Evolutionary conservation across 2,329 filamentous ascomycete species (phyloP).

Genomic region (Ceratocystiopsis minuta): DNA sequence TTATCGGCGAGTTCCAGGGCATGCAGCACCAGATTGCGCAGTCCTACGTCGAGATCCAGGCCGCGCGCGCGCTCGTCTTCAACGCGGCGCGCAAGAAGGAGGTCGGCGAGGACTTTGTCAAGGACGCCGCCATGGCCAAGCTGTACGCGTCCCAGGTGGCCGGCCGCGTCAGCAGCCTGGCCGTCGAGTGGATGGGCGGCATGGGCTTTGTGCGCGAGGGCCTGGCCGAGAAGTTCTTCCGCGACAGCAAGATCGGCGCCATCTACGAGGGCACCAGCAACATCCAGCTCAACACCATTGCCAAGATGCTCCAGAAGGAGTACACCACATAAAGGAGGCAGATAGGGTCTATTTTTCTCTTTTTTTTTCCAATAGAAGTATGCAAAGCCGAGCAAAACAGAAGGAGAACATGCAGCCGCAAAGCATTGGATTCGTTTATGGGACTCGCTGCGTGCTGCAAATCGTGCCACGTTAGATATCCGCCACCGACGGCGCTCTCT

Average conservation of each 20-base stretch:
- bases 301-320: conserved; percentile 43
- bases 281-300: conserved; percentile 51
- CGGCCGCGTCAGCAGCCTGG: conserved; percentile 63
- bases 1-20: conserved; percentile 92
- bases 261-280: conserved; percentile 90
- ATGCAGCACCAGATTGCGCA: conserved; percentile 99
- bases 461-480: too few relatives aligned
- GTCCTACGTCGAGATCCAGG: conserved; percentile 81
- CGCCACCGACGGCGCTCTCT: too few relatives aligned
- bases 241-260: conserved; percentile 95
- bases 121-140: conserved; percentile 96
- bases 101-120: conserved; percentile 84
- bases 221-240: conserved; percentile 91
- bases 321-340: conserved; percentile 23
- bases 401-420: not conserved
- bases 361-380: not conserved
- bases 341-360: not conserved
- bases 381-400: not conserved
- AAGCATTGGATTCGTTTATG: too few relatives aligned
- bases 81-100: conserved; percentile 98
- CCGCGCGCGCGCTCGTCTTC: conserved; percentile 81
- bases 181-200: conserved; percentile 97
- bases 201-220: conserved; percentile 98
- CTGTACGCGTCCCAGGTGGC: conserved; percentile 88
- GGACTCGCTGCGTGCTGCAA: too few relatives aligned